Conservation (phyloP, 441 rosid genomes). For the Gossypium davidsonii region DNA sequence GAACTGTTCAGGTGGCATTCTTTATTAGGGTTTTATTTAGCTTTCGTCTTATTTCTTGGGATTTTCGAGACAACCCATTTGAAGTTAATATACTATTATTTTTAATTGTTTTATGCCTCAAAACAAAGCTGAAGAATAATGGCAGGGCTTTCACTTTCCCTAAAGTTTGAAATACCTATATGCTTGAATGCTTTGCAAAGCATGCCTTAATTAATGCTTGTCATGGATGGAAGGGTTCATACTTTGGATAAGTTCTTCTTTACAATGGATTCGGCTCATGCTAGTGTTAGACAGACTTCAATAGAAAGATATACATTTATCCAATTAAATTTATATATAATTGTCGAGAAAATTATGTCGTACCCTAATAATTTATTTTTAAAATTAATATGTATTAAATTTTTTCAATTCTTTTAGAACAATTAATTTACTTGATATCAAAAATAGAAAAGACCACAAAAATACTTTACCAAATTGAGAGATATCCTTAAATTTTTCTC, state of each 20-base stretch:
- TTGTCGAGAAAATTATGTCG: too few species aligned
- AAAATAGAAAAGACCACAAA: too few species aligned
- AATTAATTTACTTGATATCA: too few species aligned
- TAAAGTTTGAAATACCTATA: slow-evolving; percentile 5
- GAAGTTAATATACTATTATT: not conserved
- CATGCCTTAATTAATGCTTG: not conserved
- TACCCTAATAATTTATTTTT: too few species aligned
- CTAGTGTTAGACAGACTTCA: not conserved
- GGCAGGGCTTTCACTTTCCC: slow-evolving; percentile 10
- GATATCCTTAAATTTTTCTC: too few species aligned
- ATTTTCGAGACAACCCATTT: not conserved
- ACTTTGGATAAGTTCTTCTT: not conserved
- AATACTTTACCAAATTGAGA: too few species aligned
- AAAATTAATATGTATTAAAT: too few species aligned
- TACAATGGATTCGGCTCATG: not conserved
- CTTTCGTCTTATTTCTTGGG: not conserved
- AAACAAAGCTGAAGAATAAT: slow-evolving; percentile 8
- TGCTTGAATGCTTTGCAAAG: not conserved
- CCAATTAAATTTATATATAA: not conserved
- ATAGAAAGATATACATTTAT: not conserved
- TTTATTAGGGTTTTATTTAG: not conserved
- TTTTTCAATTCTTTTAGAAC: too few species aligned
- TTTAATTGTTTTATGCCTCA: not conserved
- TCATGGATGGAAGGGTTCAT: not conserved
- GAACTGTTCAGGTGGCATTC: not conserved